Evolutionary conservation across 2,329 filamentous ascomycete genomes (phyloP).

Genomic region (Chaetoscypha palmicola): DNA sequence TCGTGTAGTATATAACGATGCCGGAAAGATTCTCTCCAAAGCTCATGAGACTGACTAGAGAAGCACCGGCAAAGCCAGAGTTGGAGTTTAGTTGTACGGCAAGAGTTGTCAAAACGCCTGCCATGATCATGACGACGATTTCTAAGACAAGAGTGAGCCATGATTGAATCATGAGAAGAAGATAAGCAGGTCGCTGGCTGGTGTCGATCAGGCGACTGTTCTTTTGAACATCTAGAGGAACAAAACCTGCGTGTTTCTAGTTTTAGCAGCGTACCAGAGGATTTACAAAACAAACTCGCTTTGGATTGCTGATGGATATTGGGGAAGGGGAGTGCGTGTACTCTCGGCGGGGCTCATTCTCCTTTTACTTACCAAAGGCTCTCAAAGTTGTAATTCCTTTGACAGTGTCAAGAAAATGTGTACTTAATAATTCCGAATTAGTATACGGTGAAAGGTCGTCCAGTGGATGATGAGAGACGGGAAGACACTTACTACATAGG

Average conservation of each 20-base stretch:
- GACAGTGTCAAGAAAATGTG: conserved; percentile 11
- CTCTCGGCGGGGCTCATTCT: too few relatives aligned
- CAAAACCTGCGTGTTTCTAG: neutral
- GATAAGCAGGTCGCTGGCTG: conserved; percentile 20
- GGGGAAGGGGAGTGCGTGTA: too few relatives aligned
- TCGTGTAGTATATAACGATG: conserved; percentile 42
- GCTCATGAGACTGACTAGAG: conserved; percentile 34
- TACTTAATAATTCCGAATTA: conserved; percentile 3
- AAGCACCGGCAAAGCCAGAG: conserved; percentile 4
- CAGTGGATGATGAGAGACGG: neutral
- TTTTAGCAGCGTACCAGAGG: neutral
- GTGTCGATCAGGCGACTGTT: conserved; percentile 39
- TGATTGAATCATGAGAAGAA: neutral
- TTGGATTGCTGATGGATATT: too few relatives aligned
- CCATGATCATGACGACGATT: conserved; percentile 36
- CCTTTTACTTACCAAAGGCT: conserved; percentile 5
- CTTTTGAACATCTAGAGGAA: conserved; percentile 36
- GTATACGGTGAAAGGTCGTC: neutral
- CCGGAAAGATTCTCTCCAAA: conserved; percentile 35
- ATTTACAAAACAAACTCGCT: neutral
- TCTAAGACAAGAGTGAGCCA: conserved; percentile 37
- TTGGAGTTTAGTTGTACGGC: conserved; percentile 3
- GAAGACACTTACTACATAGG: conserved; percentile 33
- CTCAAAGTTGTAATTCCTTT: conserved; percentile 8
- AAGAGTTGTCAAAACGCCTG: conserved; percentile 17